Evolutionary conservation across 257 asterid species (phyloP).

Genomic region (Gentiana straminea): DNA sequence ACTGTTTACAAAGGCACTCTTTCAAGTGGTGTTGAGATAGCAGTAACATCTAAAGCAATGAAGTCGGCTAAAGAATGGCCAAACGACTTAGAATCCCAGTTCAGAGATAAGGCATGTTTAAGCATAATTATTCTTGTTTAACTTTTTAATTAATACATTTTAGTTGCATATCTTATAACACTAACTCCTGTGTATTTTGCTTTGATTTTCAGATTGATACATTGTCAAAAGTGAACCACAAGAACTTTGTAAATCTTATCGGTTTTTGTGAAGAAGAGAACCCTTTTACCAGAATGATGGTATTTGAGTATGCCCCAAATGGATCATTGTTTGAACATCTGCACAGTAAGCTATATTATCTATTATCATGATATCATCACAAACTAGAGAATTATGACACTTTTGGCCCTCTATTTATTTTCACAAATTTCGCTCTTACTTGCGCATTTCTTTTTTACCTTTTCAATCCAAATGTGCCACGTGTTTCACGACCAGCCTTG

Average conservation of each 20-base stretch:
- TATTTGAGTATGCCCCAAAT: conserved; percentile 83
- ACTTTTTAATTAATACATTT: too few relatives aligned
- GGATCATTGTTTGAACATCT: conserved; percentile 89
- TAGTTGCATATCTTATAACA: conserved; percentile 4
- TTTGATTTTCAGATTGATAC: conserved; percentile 21
- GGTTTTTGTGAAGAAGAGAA: conserved; percentile 70
- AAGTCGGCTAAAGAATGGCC: conserved; percentile 33
- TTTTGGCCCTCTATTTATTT: too few relatives aligned
- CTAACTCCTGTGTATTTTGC: not conserved
- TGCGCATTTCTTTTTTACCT: too few relatives aligned
- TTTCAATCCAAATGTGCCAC: too few relatives aligned
- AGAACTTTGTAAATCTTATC: conserved; percentile 65
- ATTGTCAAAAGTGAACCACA: conserved; percentile 57
- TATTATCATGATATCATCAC: too few relatives aligned
- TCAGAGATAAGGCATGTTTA: conserved; percentile 24
- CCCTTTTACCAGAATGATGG: conserved; percentile 86
- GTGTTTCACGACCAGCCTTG: too few relatives aligned
- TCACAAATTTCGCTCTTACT: too few relatives aligned
- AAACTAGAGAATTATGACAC: too few relatives aligned
- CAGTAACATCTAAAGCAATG: conserved; percentile 43
- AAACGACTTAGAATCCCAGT: conserved; percentile 21
- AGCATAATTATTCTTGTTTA: not conserved
- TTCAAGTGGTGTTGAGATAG: conserved; percentile 76
- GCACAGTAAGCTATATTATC: conserved; percentile 40
- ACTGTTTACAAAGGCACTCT: conserved; percentile 78